phyloP scores from a whole-genome alignment of 805 yeast genomes.

The Priceomyces medius region DNA sequence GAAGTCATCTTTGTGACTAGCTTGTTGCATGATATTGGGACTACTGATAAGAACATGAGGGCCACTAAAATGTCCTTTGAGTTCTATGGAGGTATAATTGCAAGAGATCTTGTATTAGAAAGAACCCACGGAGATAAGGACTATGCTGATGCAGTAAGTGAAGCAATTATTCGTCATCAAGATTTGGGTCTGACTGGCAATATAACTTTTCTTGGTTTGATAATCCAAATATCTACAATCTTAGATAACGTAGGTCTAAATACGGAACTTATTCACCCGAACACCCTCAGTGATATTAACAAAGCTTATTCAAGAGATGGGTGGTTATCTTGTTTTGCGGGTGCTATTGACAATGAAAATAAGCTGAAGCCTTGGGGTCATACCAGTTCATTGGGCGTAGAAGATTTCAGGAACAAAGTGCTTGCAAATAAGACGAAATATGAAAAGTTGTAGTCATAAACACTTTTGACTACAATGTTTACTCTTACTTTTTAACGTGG shows the following conservation, averaged over 20 bases:
- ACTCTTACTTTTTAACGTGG: no score
- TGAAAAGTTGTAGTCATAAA: no score
- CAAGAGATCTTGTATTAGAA: slow-evolving; percentile 23
- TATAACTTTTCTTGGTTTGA: slow-evolving; percentile 32
- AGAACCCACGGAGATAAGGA: slow-evolving; percentile 21
- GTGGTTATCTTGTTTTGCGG: slow-evolving; percentile 32
- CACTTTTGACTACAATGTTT: no score
- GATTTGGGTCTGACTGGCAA: slow-evolving; percentile 32
- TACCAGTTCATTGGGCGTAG: slow-evolving; percentile 31
- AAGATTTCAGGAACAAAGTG: slow-evolving; percentile 25
- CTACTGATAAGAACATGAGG: slow-evolving; percentile 30
- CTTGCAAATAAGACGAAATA: slow-evolving; percentile 24
- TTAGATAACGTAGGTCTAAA: slow-evolving; percentile 33
- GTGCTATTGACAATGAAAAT: slow-evolving; percentile 30
- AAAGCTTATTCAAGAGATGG: slow-evolving; percentile 24
- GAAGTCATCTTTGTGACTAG: slow-evolving; percentile 30
- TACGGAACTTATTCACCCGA: slow-evolving; percentile 24
- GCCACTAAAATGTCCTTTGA: slow-evolving; percentile 36
- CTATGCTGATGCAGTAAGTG: slow-evolving; percentile 34
- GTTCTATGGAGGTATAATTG: slow-evolving; percentile 31
- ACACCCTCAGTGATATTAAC: slow-evolving; percentile 27
- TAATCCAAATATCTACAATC: slow-evolving; percentile 32
- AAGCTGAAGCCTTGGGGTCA: slow-evolving; percentile 35
- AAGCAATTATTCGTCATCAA: slow-evolving; percentile 36
- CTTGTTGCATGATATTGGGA: slow-evolving; percentile 34